These are phyloP conservation scores for Venturiaceae sp. DNA, from an alignment of 2,329 filamentous ascomycete species.

Conservation along the genomic window DNA sequence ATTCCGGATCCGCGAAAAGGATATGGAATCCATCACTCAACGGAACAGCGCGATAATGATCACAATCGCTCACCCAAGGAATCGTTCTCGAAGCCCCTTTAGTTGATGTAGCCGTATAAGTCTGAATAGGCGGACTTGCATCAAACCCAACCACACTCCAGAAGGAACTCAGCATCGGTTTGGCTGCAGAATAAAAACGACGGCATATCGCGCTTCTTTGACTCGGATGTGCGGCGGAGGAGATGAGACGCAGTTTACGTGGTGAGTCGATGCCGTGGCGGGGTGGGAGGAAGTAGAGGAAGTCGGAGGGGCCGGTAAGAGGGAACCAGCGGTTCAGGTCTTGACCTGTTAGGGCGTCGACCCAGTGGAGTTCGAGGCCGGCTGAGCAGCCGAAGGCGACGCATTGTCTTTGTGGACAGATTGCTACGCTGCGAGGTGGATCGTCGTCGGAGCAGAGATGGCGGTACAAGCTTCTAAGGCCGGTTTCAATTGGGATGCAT, in stretches of 20 bases:
- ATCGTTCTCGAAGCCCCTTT: conserved; percentile 11
- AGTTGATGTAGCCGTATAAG: conserved; percentile 16
- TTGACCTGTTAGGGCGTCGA: conserved; percentile 38
- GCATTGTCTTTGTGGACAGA: conserved; percentile 55
- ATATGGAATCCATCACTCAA: conserved; percentile 57
- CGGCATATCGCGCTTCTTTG: conserved; percentile 18
- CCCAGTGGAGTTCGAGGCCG: conserved; percentile 55
- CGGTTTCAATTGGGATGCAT: conserved; percentile 19
- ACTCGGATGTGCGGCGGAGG: conserved; percentile 43
- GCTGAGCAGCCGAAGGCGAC: conserved; percentile 56
- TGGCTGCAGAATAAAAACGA: conserved; percentile 14
- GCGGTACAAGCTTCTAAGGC: conserved; percentile 32
- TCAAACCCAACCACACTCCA: background rate
- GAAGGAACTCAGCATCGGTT: background rate
- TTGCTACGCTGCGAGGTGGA: conserved; percentile 53
- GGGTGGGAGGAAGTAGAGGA: conserved; percentile 50
- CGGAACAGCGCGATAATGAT: conserved; percentile 55
- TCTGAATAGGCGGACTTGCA: background rate
- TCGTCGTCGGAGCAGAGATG: conserved; percentile 52
- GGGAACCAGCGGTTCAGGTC: conserved; percentile 47
- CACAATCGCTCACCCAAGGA: conserved; percentile 15
- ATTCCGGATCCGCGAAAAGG: conserved; percentile 52
- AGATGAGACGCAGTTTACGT: conserved; percentile 52
- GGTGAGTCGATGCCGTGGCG: conserved; percentile 41
- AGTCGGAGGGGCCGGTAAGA: conserved; percentile 43